A percentile compares a stretch with the other conserved stretches of the same genome.
Evolutionary conservation across 2,329 filamentous ascomycete genomes (phyloP).

Genomic region (Thermothelomyces thermophilus): DNA sequence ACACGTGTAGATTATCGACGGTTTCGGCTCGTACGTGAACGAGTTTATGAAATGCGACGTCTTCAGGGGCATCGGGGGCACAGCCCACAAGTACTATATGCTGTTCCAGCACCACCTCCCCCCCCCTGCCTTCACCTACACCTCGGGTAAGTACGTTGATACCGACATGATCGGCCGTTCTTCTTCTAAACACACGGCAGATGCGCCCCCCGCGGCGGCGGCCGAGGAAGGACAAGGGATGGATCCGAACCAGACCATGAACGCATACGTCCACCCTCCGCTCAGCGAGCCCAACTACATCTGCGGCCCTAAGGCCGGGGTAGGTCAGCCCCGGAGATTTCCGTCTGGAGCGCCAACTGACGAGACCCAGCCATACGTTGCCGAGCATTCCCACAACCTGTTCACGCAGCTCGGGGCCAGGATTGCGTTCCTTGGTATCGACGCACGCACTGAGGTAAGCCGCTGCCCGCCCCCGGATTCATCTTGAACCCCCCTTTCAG

Average conservation of each 20-base stretch:
- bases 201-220: slow-evolving; percentile 26
- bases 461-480: too few relatives aligned
- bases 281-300: slow-evolving; percentile 66
- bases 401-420: slow-evolving; percentile 78
- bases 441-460: slow-evolving; percentile 79
- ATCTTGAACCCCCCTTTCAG: slow-evolving; percentile 36
- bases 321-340: slow-evolving; percentile 35
- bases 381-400: slow-evolving; percentile 77
- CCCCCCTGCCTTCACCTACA: slow-evolving; percentile 79
- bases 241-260: slow-evolving; percentile 65
- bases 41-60: slow-evolving; percentile 82
- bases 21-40: slow-evolving; percentile 89
- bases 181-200: slow-evolving; percentile 16
- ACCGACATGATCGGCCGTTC: too few relatives aligned
- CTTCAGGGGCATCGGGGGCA: slow-evolving; percentile 83
- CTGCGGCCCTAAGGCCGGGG: slow-evolving; percentile 65
- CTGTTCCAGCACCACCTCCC: slow-evolving; percentile 93
- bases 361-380: slow-evolving; percentile 78
- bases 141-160: slow-evolving; percentile 50
- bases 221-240: slow-evolving; percentile 51
- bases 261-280: slow-evolving; percentile 62
- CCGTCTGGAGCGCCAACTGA: slow-evolving; percentile 34
- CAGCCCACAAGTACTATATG: slow-evolving; percentile 97
- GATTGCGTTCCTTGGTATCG: slow-evolving; percentile 79
- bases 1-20: slow-evolving; percentile 71